These are phyloP conservation scores for Cokeromyces recurvatus DNA, from an alignment of 371 early-diverging fungal genomes.

Conservation along the genomic window DNA sequence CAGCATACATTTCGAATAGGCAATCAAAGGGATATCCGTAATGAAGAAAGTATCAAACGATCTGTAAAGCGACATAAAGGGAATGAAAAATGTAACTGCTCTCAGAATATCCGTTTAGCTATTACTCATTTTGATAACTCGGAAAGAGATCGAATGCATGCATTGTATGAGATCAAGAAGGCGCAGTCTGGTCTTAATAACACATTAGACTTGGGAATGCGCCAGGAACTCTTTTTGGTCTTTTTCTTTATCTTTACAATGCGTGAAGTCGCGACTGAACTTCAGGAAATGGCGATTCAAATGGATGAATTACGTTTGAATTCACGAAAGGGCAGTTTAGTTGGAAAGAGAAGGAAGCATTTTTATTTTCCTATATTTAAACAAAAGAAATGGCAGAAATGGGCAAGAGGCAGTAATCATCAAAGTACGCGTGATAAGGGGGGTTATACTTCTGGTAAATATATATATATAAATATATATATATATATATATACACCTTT, in stretches of 20 bases:
- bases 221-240: constrained; percentile 58
- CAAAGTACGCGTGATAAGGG: constrained; percentile 42
- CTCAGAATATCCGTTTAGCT: constrained; percentile 23
- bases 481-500: no score
- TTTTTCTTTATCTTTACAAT: constrained; percentile 62
- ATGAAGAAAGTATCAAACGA: constrained; percentile 6
- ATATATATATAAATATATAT: background rate
- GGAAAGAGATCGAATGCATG: constrained; percentile 42
- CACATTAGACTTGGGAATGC: constrained; percentile 46
- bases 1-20: constrained; percentile 21
- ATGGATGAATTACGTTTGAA: constrained; percentile 36
- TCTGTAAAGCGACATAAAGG: constrained; percentile 12
- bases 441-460: constrained; percentile 31
- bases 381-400: constrained; percentile 52
- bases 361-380: constrained; percentile 55
- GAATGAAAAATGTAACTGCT: constrained; percentile 23
- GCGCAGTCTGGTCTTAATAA: constrained; percentile 25
- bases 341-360: constrained; percentile 31
- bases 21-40: no score
- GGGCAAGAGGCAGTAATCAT: constrained; percentile 42
- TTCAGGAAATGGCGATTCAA: constrained; percentile 37
- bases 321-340: constrained; percentile 21
- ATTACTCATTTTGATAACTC: constrained; percentile 38
- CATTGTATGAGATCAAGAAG: constrained; percentile 33
- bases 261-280: constrained; percentile 54